Evolutionary conservation across 1,284 basidiomycete genomes (phyloP).

Genomic region (Phellinidium pouzarii): DNA sequence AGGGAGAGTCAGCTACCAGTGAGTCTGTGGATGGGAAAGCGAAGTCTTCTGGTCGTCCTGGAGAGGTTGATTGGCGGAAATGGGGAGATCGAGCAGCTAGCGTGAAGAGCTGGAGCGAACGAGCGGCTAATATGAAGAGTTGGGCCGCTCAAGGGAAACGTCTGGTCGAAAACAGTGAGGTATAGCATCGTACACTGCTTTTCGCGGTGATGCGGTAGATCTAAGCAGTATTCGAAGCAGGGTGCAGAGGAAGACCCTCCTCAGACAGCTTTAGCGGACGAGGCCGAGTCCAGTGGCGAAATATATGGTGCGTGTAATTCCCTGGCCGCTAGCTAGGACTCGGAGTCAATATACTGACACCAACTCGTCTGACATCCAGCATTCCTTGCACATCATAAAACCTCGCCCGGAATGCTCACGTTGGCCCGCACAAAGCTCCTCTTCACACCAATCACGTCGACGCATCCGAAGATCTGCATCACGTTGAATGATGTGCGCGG

Average conservation of each 20-base stretch:
- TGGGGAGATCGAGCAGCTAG: constrained; percentile 41
- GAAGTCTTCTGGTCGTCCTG: constrained; percentile 4
- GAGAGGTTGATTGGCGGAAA: constrained; percentile 44
- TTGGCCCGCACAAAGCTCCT: constrained; percentile 41
- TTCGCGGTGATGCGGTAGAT: background rate
- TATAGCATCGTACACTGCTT: constrained; percentile 22
- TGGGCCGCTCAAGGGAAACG: constrained; percentile 36
- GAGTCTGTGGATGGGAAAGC: constrained; percentile 13
- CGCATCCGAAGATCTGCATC: constrained; percentile 40
- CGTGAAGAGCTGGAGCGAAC: constrained; percentile 37
- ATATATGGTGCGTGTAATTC: background rate
- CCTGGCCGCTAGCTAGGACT: background rate
- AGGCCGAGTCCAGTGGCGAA: background rate
- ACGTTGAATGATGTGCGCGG: constrained; percentile 40
- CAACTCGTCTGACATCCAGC: constrained; percentile 33
- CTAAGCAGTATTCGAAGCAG: background rate
- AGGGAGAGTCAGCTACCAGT: background rate
- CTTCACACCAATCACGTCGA: constrained; percentile 49
- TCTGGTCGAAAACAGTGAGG: constrained; percentile 32
- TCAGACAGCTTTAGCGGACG: background rate
- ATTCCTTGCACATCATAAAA: constrained; percentile 52
- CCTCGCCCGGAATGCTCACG: constrained; percentile 52
- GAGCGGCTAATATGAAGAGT: constrained; percentile 39
- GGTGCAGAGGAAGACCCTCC: background rate
- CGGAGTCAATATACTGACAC: background rate